These are phyloP conservation scores for Geotrichum europaeum DNA, from an alignment of 1,139 yeast genomes.

Conservation along the genomic window DNA sequence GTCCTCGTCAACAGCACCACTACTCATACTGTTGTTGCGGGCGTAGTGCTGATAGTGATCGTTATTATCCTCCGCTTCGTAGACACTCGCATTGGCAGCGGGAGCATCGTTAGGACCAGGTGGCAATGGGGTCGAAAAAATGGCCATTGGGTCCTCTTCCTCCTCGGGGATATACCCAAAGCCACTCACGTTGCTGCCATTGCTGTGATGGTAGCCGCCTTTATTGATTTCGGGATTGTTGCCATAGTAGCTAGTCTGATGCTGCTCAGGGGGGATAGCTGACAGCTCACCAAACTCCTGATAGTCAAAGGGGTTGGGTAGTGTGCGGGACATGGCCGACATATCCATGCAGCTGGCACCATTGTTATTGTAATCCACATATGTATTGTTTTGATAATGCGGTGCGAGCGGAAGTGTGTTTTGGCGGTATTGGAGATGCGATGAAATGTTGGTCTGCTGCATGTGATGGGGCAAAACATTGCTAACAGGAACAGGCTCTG, in stretches of 20 bases:
- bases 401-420: constrained; percentile 4
- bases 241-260: not conserved
- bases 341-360: constrained; percentile 5
- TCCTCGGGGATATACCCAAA: not conserved
- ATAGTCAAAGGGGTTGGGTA: constrained; percentile 10
- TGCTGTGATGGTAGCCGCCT: not conserved
- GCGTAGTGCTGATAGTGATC: not conserved
- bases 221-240: not conserved
- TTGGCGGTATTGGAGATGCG: not conserved
- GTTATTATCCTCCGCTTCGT: not conserved
- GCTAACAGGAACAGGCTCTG: not conserved
- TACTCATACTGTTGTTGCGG: not conserved
- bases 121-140: constrained; percentile 13
- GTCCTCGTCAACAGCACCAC: not conserved
- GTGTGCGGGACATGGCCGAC: constrained; percentile 4
- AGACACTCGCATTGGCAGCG: not conserved
- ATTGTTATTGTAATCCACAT: not conserved
- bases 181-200: not conserved
- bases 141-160: constrained; percentile 13
- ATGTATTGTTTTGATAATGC: not conserved
- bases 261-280: constrained; percentile 16
- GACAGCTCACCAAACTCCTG: constrained; percentile 12
- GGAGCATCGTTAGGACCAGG: constrained; percentile 6
- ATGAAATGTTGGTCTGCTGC: not conserved
- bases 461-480: not conserved